These are phyloP conservation scores for Pseudopyrenochaeta lycopersici DNA, from an alignment of 2,329 filamentous ascomycete genomes.

Conservation along the genomic window DNA sequence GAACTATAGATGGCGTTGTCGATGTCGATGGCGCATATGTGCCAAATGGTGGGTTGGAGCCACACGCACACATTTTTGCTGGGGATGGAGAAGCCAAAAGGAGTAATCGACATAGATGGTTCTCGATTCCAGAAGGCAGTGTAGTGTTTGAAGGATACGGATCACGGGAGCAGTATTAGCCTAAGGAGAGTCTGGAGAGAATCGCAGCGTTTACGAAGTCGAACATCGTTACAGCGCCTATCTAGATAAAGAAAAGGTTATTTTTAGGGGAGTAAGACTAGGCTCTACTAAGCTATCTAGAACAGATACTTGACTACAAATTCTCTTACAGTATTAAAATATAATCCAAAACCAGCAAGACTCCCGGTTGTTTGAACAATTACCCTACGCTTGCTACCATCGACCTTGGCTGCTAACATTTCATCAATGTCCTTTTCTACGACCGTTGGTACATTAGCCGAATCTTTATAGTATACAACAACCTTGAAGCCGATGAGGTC, in stretches of 20 bases:
- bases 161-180: constrained; percentile 3
- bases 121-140: constrained; percentile 41
- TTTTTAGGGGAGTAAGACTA: neutral
- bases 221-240: neutral
- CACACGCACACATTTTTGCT: constrained; percentile 57
- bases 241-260: neutral
- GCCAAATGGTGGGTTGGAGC: constrained; percentile 40
- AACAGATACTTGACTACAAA: neutral
- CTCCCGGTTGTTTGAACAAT: neutral
- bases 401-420: neutral
- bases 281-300: neutral
- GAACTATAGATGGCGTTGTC: constrained; percentile 53
- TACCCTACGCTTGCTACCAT: neutral
- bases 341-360: neutral
- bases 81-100: constrained; percentile 30
- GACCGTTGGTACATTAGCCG: neutral
- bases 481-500: constrained; percentile 6
- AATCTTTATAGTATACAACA: neutral
- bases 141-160: constrained; percentile 35
- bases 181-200: constrained; percentile 5
- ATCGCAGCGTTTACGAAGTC: neutral
- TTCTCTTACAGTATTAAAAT: neutral
- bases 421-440: neutral
- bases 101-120: constrained; percentile 41
- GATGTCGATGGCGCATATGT: constrained; percentile 28